phyloP scores from a whole-genome alignment of 108 stramenopile genomes.

The Nitzschia palea region DNA sequence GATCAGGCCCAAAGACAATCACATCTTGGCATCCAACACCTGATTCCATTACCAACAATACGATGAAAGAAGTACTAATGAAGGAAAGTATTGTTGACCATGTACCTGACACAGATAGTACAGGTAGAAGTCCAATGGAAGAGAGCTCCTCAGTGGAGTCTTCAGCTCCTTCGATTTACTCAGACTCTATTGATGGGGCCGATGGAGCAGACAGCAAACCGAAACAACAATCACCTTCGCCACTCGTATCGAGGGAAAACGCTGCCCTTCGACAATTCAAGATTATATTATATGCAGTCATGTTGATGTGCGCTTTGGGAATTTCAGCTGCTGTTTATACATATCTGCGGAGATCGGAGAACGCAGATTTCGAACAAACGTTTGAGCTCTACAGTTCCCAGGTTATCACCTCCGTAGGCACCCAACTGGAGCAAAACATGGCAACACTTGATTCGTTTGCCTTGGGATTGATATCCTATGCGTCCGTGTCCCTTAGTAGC shows the following conservation, averaged over 20 bases:
- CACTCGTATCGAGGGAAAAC: neutral
- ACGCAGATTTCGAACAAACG: neutral
- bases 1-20: too few relatives aligned
- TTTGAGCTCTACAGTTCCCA: neutral
- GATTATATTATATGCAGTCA: neutral
- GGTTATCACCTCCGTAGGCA: neutral
- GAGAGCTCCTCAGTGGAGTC: neutral
- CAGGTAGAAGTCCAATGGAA: neutral
- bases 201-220: too few relatives aligned
- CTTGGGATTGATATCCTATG: neutral
- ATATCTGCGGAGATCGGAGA: neutral
- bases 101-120: slow-evolving; percentile 1
- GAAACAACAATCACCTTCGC: too few relatives aligned
- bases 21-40: too few relatives aligned
- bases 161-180: too few relatives aligned
- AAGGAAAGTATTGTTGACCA: slow-evolving; percentile 1
- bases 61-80: too few relatives aligned
- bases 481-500: neutral
- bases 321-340: neutral
- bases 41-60: too few relatives aligned
- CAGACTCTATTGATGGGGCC: too few relatives aligned
- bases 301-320: neutral
- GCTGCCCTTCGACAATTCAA: neutral
- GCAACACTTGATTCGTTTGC: neutral
- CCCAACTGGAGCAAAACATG: neutral